Percentiles rank a stretch among this genome's conserved stretches.
These are phyloP conservation scores for Moesziomyces globuligerus DNA, from an alignment of 1,284 basidiomycete genomes.

Conservation along the genomic window DNA sequence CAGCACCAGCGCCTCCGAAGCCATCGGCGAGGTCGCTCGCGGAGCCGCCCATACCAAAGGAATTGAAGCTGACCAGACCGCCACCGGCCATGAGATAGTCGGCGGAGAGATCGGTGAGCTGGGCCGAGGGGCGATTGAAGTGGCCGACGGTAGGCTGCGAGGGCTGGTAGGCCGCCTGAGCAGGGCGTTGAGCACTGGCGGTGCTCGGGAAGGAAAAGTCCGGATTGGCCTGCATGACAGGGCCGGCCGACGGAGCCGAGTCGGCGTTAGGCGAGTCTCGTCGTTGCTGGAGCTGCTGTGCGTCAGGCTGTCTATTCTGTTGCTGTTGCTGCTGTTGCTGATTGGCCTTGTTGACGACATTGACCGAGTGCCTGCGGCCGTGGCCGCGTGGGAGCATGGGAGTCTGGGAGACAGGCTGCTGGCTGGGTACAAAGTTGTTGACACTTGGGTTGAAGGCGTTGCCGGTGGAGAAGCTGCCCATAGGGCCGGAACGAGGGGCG, in stretches of 20 bases:
- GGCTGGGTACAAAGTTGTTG: constrained; percentile 29
- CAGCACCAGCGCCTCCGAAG: constrained; percentile 51
- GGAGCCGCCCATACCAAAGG: constrained; percentile 44
- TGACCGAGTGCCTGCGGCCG: constrained; percentile 91
- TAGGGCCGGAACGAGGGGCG: constrained; percentile 74
- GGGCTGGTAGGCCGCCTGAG: constrained; percentile 35
- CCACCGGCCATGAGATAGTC: constrained; percentile 66
- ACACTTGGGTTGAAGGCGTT: constrained; percentile 24
- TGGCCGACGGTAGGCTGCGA: constrained; percentile 38
- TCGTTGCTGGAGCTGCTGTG: constrained; percentile 60
- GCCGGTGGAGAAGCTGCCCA: constrained; percentile 70
- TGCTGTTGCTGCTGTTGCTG: constrained; percentile 41
- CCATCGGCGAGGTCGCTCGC: constrained; percentile 61
- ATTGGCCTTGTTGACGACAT: constrained; percentile 73
- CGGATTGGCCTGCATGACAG: constrained; percentile 51
- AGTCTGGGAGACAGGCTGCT: constrained; percentile 17
- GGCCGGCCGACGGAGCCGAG: constrained; percentile 13
- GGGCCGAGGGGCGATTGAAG: constrained; percentile 60
- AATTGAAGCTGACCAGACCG: constrained; percentile 58
- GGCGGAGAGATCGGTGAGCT: constrained; percentile 60
- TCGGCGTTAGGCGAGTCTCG: constrained; percentile 35
- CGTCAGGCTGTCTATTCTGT: constrained; percentile 1
- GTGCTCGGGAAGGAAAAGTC: constrained; percentile 57
- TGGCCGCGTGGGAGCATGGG: constrained; percentile 74
- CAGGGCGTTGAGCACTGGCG: constrained; percentile 32